phyloP scores from a whole-genome alignment of 768 basidiomycete genomes.

The Cubamyces sp. region DNA sequence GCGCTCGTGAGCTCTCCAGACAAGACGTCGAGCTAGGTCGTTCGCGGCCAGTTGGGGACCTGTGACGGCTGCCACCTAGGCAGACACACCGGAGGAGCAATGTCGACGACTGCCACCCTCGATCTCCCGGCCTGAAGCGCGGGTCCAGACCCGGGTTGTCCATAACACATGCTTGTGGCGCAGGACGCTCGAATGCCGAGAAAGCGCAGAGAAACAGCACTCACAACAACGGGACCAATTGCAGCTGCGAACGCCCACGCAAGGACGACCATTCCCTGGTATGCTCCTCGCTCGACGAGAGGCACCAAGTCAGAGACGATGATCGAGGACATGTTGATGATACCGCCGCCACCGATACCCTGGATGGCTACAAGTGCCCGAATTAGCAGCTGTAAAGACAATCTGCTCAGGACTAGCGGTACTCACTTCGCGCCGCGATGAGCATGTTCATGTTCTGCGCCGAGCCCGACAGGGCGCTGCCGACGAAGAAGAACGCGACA shows the following conservation, averaged over 20 bases:
- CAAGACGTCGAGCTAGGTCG: too few species aligned
- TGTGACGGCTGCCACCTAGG: too few species aligned
- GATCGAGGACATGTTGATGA: constrained; percentile 29
- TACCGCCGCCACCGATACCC: constrained; percentile 33
- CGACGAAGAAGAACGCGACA: constrained; percentile 42
- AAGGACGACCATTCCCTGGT: constrained; percentile 23
- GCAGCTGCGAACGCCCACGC: constrained; percentile 20
- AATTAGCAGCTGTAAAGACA: not conserved
- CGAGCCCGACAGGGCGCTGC: constrained; percentile 44
- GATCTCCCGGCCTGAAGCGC: too few species aligned
- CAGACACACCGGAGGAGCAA: not conserved
- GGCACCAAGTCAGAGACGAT: constrained; percentile 34
- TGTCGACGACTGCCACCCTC: not conserved
- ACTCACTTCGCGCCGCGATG: constrained; percentile 41
- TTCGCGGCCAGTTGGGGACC: too few species aligned
- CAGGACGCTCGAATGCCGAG: too few species aligned
- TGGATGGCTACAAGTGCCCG: constrained; percentile 33
- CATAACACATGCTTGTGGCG: too few species aligned
- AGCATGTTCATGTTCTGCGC: constrained; percentile 45
- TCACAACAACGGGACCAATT: constrained; percentile 34
- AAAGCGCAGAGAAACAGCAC: not conserved
- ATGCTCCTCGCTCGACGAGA: constrained; percentile 40
- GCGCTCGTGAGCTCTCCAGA: too few species aligned
- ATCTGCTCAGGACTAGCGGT: not conserved
- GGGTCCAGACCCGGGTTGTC: too few species aligned